Percentiles rank a stretch among this genome's conserved stretches.
Evolutionary conservation across 257 asterid genomes (phyloP).

Genomic region (Paraleonurus japonicus): DNA sequence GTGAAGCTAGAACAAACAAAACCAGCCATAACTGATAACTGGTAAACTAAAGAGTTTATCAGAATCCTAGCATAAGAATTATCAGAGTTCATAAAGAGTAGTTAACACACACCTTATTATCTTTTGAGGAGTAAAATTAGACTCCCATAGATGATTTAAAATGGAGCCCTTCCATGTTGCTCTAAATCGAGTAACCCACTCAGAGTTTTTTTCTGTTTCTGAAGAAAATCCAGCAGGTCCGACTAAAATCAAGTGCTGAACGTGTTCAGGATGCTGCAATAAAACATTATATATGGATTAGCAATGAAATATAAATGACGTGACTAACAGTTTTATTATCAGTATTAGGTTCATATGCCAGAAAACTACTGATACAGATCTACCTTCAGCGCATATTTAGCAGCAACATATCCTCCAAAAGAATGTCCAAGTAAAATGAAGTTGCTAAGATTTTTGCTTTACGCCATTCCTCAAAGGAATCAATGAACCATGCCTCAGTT

Average conservation of each 20-base stretch:
- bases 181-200: constrained; percentile 59
- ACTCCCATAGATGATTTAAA: constrained; percentile 91
- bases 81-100: not conserved
- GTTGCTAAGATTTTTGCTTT: constrained; percentile 79
- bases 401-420: constrained; percentile 93
- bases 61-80: constrained; percentile 10
- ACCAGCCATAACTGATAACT: not conserved
- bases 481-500: constrained; percentile 78
- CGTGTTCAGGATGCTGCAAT: constrained; percentile 90
- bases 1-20: constrained; percentile 4
- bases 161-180: constrained; percentile 90
- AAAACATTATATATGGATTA: constrained; percentile 27
- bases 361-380: not conserved
- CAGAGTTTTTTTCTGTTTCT: constrained; percentile 62
- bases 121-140: constrained; percentile 92
- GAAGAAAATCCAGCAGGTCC: constrained; percentile 95
- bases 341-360: not conserved
- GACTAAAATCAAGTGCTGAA: constrained; percentile 79
- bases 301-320: not conserved
- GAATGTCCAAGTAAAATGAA: constrained; percentile 96
- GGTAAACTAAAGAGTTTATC: constrained; percentile 1
- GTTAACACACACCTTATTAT: constrained; percentile 57
- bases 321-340: not conserved
- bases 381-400: constrained; percentile 93
- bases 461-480: constrained; percentile 94